Evolutionary conservation across 805 yeast genomes (phyloP).

Genomic region (Candida glaebosa): DNA sequence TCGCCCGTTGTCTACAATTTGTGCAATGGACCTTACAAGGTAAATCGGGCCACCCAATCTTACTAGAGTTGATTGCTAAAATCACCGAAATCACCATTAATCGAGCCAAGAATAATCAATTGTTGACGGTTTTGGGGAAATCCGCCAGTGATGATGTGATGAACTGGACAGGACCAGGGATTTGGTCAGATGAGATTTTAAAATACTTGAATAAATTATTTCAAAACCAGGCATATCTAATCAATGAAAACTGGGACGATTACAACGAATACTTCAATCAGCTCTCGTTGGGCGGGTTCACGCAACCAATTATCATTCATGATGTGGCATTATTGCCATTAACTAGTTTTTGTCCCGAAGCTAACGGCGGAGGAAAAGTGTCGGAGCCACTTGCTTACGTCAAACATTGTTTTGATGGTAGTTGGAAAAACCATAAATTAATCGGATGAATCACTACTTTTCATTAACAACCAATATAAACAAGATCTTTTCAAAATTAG

Average conservation of each 20-base stretch:
- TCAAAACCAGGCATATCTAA: constrained; percentile 23
- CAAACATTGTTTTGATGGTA: constrained; percentile 69
- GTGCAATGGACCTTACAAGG: constrained; percentile 97
- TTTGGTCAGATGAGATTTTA: constrained; percentile 85
- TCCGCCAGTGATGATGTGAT: constrained; percentile 74
- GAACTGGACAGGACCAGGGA: constrained; percentile 97
- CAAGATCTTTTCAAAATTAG: neutral
- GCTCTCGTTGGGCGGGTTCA: constrained; percentile 58
- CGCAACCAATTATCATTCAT: constrained; percentile 52
- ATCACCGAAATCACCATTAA: constrained; percentile 73
- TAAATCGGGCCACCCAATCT: constrained; percentile 86
- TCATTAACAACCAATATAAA: neutral
- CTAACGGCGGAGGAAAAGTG: constrained; percentile 74
- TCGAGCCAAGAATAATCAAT: constrained; percentile 44
- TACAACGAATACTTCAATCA: constrained; percentile 33
- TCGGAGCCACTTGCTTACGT: constrained; percentile 80
- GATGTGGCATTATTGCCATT: constrained; percentile 73
- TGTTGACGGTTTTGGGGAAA: constrained; percentile 50
- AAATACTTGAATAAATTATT: constrained; percentile 50
- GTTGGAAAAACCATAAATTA: constrained; percentile 47
- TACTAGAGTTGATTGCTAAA: constrained; percentile 73
- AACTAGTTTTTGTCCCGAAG: constrained; percentile 67
- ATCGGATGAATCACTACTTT: neutral
- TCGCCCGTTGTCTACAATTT: constrained; percentile 88
- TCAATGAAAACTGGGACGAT: constrained; percentile 18